phyloP scores from a whole-genome alignment of 257 asterid genomes.

The Voacanga thouarsii region DNA sequence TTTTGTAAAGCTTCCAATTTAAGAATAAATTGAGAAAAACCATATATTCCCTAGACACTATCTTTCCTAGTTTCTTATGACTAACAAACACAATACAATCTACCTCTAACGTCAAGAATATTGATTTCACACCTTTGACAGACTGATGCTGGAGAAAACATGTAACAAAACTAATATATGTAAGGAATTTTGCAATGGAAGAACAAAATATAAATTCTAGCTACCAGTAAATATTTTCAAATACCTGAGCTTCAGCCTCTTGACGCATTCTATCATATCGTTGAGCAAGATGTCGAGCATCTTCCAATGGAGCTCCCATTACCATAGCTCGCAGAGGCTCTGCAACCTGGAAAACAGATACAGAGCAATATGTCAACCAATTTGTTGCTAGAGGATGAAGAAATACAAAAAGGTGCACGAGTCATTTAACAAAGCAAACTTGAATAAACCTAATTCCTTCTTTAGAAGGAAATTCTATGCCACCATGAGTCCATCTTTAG shows the following conservation, averaged over 20 bases:
- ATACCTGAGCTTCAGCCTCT: slow-evolving; percentile 99
- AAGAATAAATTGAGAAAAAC: neutral
- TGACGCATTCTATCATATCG: slow-evolving; percentile 96
- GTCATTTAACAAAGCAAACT: neutral
- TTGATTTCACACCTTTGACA: too few species aligned
- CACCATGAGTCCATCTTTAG: neutral
- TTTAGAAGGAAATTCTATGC: neutral
- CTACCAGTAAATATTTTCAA: slow-evolving; percentile 18
- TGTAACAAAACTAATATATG: neutral
- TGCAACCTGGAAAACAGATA: slow-evolving; percentile 60
- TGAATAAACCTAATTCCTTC: neutral
- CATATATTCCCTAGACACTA: neutral
- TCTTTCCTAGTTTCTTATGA: neutral
- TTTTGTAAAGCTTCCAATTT: neutral
- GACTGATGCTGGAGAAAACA: neutral
- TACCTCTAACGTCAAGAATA: neutral
- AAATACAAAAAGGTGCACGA: neutral
- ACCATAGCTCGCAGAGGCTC: slow-evolving; percentile 99
- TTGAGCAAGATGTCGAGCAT: slow-evolving; percentile 99
- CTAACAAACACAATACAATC: neutral
- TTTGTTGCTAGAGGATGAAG: neutral
- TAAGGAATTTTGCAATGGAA: neutral
- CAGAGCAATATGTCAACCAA: slow-evolving; percentile 3
- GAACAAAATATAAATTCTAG: neutral
- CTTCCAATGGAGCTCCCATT: slow-evolving; percentile 98